Conservation (phyloP, 192 early-diverging fungal genomes). For the Lobosporangium transversale region DNA sequence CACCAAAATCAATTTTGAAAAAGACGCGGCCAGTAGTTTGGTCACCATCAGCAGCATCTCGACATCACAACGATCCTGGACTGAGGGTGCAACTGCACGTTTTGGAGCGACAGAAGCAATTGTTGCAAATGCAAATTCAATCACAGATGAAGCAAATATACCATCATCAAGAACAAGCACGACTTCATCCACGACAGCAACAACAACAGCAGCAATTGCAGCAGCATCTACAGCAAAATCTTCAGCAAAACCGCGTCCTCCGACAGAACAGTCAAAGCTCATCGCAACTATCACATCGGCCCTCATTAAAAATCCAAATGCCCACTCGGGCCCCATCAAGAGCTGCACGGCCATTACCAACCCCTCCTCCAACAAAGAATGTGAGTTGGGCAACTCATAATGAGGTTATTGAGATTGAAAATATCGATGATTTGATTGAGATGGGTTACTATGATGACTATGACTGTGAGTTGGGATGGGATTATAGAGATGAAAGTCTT, state of each 20-base stretch:
- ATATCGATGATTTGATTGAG: constrained; percentile 14
- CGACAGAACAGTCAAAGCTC: not conserved
- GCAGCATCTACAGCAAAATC: not conserved
- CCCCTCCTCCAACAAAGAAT: constrained; percentile 12
- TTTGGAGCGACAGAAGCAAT: not conserved
- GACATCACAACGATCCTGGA: constrained; percentile 2
- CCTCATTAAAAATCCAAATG: too few relatives aligned
- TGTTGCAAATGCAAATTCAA: not conserved
- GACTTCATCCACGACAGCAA: not conserved
- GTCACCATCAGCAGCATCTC: constrained; percentile 2
- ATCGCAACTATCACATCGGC: not conserved
- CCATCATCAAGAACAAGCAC: not conserved
- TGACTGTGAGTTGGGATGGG: constrained; percentile 25
- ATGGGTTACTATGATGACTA: constrained; percentile 21
- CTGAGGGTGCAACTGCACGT: constrained; percentile 5
- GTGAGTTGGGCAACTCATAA: constrained; percentile 15
- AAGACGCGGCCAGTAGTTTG: constrained; percentile 1
- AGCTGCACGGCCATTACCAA: constrained; percentile 26
- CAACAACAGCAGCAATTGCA: not conserved
- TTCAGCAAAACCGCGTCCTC: not conserved
- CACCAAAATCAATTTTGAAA: constrained; percentile 11
- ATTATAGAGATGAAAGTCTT: constrained; percentile 21
- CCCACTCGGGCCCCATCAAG: too few relatives aligned
- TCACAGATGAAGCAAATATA: not conserved
- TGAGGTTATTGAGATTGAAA: constrained; percentile 18